phyloP scores from a whole-genome alignment of 371 early-diverging fungal genomes.

The Mucor velutinosus region DNA sequence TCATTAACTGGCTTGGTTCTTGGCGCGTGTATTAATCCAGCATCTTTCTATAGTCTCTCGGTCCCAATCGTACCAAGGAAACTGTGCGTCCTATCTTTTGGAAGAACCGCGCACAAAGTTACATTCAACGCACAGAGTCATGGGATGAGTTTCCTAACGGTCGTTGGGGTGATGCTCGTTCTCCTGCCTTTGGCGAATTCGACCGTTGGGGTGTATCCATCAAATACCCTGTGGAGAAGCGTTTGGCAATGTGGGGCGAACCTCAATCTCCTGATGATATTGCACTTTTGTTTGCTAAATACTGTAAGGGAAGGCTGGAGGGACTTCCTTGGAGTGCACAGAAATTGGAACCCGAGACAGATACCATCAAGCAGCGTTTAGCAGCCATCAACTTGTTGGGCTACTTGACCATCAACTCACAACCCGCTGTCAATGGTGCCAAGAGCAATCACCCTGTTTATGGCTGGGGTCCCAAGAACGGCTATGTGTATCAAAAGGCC shows the following conservation, averaged over 20 bases:
- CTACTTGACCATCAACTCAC: conserved; percentile 94
- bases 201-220: conserved; percentile 88
- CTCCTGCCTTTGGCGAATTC: conserved; percentile 92
- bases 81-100: conserved; percentile 97
- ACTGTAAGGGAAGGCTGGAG: conserved; percentile 76
- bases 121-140: conserved; percentile 89
- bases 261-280: conserved; percentile 75
- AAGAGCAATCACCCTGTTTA: conserved; percentile 76
- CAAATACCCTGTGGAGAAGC: conserved; percentile 66
- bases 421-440: conserved; percentile 94
- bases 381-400: conserved; percentile 78
- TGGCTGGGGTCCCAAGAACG: conserved; percentile 98
- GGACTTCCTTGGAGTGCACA: conserved; percentile 94
- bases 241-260: conserved; percentile 77
- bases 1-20: not conserved
- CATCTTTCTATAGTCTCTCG: conserved; percentile 51
- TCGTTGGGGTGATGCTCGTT: conserved; percentile 96
- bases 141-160: conserved; percentile 99
- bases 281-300: conserved; percentile 74
- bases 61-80: conserved; percentile 87
- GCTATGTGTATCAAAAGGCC: conserved; percentile 96
- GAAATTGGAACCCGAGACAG: conserved; percentile 82
- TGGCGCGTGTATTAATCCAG: not conserved
- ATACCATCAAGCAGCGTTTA: conserved; percentile 71
- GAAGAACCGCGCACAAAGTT: conserved; percentile 92